Conservation (phyloP, 2,329 filamentous ascomycete genomes). For the Xylaria hypoxylon region DNA sequence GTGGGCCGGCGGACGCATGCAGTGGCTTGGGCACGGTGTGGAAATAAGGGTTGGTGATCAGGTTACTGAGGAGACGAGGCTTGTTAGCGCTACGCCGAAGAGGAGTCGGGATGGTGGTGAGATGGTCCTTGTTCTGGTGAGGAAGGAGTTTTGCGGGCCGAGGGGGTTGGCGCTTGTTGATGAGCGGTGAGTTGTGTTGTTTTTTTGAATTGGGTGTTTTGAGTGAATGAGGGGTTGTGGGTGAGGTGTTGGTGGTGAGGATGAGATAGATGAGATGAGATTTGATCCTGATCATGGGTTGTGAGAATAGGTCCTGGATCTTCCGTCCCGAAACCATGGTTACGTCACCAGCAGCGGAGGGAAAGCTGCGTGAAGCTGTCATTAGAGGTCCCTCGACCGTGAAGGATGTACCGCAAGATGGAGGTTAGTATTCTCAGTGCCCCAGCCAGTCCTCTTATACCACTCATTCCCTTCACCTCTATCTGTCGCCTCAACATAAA, state of each 20-base stretch:
- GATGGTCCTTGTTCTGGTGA: slow-evolving; percentile 74
- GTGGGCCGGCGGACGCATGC: slow-evolving; percentile 74
- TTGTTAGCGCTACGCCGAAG: slow-evolving; percentile 67
- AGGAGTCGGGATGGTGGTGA: slow-evolving; percentile 65
- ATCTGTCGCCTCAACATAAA: background rate
- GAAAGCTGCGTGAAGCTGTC: slow-evolving; percentile 37
- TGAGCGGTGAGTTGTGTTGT: slow-evolving; percentile 62
- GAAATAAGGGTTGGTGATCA: slow-evolving; percentile 41
- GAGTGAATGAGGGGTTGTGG: background rate
- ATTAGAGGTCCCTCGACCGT: slow-evolving; percentile 45
- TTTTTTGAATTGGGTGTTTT: slow-evolving; percentile 38
- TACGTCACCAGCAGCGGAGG: slow-evolving; percentile 32
- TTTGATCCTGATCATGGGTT: background rate
- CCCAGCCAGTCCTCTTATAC: background rate
- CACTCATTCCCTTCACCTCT: background rate
- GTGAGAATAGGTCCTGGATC: slow-evolving; percentile 55
- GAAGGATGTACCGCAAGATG: slow-evolving; percentile 40
- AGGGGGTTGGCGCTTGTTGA: slow-evolving; percentile 66
- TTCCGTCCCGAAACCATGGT: slow-evolving; percentile 56
- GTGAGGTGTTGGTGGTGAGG: background rate
- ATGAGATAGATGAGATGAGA: background rate
- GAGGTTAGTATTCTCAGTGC: slow-evolving; percentile 17
- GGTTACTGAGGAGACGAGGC: slow-evolving; percentile 64
- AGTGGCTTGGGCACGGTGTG: slow-evolving; percentile 55
- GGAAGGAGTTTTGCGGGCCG: slow-evolving; percentile 68